Conservation (phyloP, 2,329 filamentous ascomycete species). For the Penicillium sp. region DNA sequence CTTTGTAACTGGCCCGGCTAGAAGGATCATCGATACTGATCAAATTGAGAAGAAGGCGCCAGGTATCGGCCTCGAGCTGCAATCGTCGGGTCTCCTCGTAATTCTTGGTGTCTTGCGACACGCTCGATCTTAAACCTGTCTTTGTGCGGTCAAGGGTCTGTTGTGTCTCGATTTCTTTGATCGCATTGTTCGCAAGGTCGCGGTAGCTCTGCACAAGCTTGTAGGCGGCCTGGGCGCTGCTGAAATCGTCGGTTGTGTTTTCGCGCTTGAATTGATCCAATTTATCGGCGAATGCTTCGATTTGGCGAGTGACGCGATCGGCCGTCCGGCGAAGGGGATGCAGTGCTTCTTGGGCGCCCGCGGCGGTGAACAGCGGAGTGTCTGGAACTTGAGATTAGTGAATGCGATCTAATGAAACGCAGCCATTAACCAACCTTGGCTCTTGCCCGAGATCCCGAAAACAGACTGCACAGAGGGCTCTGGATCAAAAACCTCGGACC, state of each 20-base stretch:
- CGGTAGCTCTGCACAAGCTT: slow-evolving; percentile 65
- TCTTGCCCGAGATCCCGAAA: slow-evolving; percentile 10
- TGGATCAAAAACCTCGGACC: slow-evolving; percentile 30
- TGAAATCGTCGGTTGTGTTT: slow-evolving; percentile 52
- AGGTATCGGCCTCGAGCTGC: slow-evolving; percentile 84
- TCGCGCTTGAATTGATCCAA: slow-evolving; percentile 71
- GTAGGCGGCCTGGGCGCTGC: slow-evolving; percentile 63
- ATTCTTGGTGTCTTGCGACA: slow-evolving; percentile 25
- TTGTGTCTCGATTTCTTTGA: slow-evolving; percentile 44
- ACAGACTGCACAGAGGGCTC: slow-evolving; percentile 20
- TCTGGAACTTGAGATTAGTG: slow-evolving; percentile 18
- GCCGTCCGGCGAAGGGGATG: slow-evolving; percentile 64
- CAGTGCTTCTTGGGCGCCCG: slow-evolving; percentile 53
- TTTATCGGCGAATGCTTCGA: slow-evolving; percentile 80
- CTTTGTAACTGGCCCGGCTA: slow-evolving; percentile 39
- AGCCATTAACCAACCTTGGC: slow-evolving; percentile 14
- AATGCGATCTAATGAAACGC: background rate
- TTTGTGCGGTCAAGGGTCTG: slow-evolving; percentile 43
- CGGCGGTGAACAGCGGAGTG: slow-evolving; percentile 44
- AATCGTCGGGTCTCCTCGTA: slow-evolving; percentile 55
- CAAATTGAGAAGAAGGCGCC: slow-evolving; percentile 77
- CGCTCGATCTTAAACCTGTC: slow-evolving; percentile 29
- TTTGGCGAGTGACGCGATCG: slow-evolving; percentile 72
- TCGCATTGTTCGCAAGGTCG: slow-evolving; percentile 54
- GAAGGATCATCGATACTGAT: slow-evolving; percentile 66